These are phyloP conservation scores for Gastrolobium villosum DNA, from an alignment of 306 rosid genomes.

Conservation along the genomic window DNA sequence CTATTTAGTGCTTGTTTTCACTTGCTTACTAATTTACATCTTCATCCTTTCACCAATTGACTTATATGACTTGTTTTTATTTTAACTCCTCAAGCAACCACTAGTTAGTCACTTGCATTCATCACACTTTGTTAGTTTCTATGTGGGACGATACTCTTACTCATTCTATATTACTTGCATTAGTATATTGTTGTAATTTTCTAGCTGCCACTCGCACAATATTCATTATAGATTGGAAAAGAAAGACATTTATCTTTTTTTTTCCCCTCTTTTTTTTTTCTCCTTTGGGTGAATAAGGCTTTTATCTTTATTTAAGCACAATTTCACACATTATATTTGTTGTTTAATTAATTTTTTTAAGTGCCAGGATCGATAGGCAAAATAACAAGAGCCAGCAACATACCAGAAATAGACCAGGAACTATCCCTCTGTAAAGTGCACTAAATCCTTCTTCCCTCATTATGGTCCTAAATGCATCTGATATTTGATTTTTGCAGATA, in stretches of 20 bases:
- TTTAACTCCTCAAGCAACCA: too few relatives aligned
- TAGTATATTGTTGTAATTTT: too few relatives aligned
- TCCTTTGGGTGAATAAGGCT: neutral
- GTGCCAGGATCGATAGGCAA: slow-evolving; percentile 37
- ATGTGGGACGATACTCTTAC: too few relatives aligned
- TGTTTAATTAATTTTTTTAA: slow-evolving; percentile 2
- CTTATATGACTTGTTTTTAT: too few relatives aligned
- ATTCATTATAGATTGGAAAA: slow-evolving; percentile 24
- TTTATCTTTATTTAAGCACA: slow-evolving; percentile 32
- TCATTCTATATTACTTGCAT: too few relatives aligned
- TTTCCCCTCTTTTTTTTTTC: neutral
- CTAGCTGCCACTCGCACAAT: neutral
- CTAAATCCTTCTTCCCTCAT: slow-evolving; percentile 82
- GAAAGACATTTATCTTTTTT: neutral
- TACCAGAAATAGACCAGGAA: slow-evolving; percentile 93
- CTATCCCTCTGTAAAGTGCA: slow-evolving; percentile 88
- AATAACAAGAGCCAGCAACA: slow-evolving; percentile 51
- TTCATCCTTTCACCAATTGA: too few relatives aligned
- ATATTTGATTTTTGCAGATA: slow-evolving; percentile 47
- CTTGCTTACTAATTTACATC: too few relatives aligned
- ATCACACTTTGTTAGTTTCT: too few relatives aligned
- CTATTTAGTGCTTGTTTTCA: too few relatives aligned
- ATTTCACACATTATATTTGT: neutral
- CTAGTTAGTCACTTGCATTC: too few relatives aligned
- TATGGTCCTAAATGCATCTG: slow-evolving; percentile 98